Percentiles rank a stretch among this genome's conserved stretches.
Evolutionary conservation across 2,329 filamentous ascomycete genomes (phyloP).

Genomic region (Aspergillus oerlinghausenensis): DNA sequence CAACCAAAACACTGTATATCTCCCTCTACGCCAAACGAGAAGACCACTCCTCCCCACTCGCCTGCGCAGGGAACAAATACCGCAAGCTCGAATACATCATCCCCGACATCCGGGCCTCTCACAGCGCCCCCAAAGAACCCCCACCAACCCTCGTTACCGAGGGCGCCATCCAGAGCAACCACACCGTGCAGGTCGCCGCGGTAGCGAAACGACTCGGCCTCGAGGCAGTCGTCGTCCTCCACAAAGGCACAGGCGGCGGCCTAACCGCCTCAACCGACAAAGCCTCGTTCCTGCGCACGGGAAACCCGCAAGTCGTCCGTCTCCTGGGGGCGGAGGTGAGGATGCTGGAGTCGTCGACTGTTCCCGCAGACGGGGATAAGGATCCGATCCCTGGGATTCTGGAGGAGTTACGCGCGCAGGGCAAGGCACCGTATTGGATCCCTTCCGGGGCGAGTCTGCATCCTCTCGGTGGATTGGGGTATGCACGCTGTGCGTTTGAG

Average conservation of each 20-base stretch:
- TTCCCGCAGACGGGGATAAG: conserved; percentile 42
- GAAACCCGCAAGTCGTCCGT: conserved; percentile 27
- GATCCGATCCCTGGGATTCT: conserved; percentile 35
- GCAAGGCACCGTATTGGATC: conserved; percentile 30
- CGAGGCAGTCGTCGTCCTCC: conserved; percentile 22
- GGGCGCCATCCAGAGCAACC: conserved; percentile 35
- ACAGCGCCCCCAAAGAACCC: conserved; percentile 4
- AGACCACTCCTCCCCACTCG: conserved; percentile 32
- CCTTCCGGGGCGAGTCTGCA: conserved; percentile 33
- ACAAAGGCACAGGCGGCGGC: conserved; percentile 26
- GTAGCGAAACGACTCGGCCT: conserved; percentile 26
- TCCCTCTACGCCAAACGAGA: conserved; percentile 31
- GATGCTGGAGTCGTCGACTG: conserved; percentile 45
- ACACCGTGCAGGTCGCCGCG: conserved; percentile 32
- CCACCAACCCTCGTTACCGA: conserved; percentile 32
- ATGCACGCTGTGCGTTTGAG: conserved; percentile 30
- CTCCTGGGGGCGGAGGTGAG: conserved; percentile 41
- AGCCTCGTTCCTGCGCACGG: conserved; percentile 17
- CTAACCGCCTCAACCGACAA: conserved; percentile 14
- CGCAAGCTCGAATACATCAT: conserved; percentile 36
- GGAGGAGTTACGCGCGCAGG: conserved; percentile 14
- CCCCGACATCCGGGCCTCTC: conserved; percentile 27
- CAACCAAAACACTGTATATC: conserved; percentile 10
- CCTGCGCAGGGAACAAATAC: conserved; percentile 35
- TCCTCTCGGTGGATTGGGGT: conserved; percentile 30